A percentile compares a stretch with the other conserved stretches of the same genome.
These are phyloP conservation scores for Trametes gibbosa DNA, from an alignment of 768 basidiomycete species.

Conservation along the genomic window DNA sequence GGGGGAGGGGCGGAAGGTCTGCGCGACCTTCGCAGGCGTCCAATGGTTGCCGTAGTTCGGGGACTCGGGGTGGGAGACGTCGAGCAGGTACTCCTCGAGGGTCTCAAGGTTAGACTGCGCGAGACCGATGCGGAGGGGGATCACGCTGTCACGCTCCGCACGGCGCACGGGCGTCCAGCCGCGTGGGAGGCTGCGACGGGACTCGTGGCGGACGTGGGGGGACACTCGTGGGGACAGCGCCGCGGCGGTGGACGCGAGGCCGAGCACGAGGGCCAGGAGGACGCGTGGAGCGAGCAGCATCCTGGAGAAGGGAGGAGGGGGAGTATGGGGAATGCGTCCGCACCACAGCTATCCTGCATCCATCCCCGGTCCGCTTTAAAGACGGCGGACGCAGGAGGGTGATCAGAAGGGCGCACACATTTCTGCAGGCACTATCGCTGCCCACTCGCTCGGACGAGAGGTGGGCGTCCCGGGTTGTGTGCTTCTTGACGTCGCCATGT, in stretches of 20 bases:
- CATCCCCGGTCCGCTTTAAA: neutral
- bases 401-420: neutral
- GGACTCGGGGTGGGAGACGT: constrained; percentile 51
- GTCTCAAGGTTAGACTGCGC: constrained; percentile 44
- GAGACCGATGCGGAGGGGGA: constrained; percentile 51
- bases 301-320: neutral
- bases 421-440: neutral
- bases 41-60: constrained; percentile 50
- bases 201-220: constrained; percentile 10
- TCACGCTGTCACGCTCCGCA: constrained; percentile 33
- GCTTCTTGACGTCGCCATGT: constrained; percentile 8
- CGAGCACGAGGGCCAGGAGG: constrained; percentile 10
- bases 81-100: constrained; percentile 44
- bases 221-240: neutral
- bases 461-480: neutral
- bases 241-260: neutral
- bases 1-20: constrained; percentile 43
- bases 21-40: constrained; percentile 41
- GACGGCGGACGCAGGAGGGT: neutral
- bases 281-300: constrained; percentile 9
- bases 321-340: neutral
- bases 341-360: neutral
- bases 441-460: neutral
- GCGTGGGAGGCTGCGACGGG: constrained; percentile 4
- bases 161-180: constrained; percentile 42